A percentile compares a stretch with the other conserved stretches of the same genome.
Conservation (phyloP, 2,329 filamentous ascomycete genomes). For the Fusarium fujikuroi region DNA sequence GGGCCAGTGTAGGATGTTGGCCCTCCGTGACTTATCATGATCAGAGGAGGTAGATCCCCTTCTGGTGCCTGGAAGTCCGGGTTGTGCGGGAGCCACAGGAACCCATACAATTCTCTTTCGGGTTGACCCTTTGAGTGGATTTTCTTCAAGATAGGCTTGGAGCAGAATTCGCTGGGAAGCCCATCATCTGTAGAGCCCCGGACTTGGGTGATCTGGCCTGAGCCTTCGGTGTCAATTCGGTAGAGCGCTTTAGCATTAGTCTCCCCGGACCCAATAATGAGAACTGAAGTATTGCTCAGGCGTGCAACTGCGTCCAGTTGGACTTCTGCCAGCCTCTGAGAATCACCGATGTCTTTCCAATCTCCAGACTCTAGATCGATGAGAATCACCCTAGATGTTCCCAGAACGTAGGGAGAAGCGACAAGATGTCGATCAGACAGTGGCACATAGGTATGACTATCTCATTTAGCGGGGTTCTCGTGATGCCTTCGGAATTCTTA, state of each 20-base stretch:
- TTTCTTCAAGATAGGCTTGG: constrained; percentile 48
- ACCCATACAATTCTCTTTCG: constrained; percentile 53
- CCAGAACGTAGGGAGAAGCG: constrained; percentile 49
- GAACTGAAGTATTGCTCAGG: constrained; percentile 49
- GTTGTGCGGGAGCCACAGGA: constrained; percentile 62
- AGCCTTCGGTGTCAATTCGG: constrained; percentile 46
- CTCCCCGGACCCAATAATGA: constrained; percentile 52
- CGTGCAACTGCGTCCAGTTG: constrained; percentile 49
- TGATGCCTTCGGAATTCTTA: constrained; percentile 15
- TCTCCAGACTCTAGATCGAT: constrained; percentile 51
- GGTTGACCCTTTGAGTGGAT: constrained; percentile 47
- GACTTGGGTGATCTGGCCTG: constrained; percentile 44
- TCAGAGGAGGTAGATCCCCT: constrained; percentile 57
- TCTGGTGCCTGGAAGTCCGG: constrained; percentile 52
- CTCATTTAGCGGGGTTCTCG: not conserved
- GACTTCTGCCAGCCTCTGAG: constrained; percentile 48
- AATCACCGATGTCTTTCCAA: constrained; percentile 48
- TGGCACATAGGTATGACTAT: constrained; percentile 54
- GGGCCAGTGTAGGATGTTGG: constrained; percentile 58
- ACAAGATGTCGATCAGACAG: constrained; percentile 51
- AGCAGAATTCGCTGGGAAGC: constrained; percentile 49
- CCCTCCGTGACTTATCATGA: constrained; percentile 63
- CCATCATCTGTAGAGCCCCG: constrained; percentile 49
- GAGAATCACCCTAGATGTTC: constrained; percentile 49
- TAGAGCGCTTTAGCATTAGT: constrained; percentile 50